A percentile compares a stretch with the other conserved stretches of the same genome.
Evolutionary conservation across 2,329 filamentous ascomycete species (phyloP).

Genomic region (Scedosporium boydii): DNA sequence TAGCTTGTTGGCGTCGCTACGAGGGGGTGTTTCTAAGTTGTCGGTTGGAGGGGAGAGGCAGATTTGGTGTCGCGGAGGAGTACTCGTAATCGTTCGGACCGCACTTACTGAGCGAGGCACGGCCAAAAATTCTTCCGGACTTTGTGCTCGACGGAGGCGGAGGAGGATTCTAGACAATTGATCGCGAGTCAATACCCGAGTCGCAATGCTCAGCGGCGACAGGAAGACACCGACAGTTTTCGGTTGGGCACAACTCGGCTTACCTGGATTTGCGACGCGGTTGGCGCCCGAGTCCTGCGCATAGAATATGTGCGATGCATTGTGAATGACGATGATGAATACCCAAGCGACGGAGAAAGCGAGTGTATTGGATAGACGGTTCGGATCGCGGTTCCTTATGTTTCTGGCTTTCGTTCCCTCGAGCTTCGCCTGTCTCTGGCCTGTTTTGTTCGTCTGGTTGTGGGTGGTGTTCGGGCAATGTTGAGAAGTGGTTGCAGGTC

Average conservation of each 20-base stretch:
- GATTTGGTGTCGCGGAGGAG: not conserved
- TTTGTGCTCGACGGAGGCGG: constrained; percentile 90
- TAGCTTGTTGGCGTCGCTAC: not conserved
- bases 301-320: constrained; percentile 99
- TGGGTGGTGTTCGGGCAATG: not conserved
- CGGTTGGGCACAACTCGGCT: constrained; percentile 10
- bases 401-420: not conserved
- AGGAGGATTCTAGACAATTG: constrained; percentile 65
- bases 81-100: not conserved
- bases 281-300: constrained; percentile 94
- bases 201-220: not conserved
- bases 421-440: not conserved
- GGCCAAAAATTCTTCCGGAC: constrained; percentile 79
- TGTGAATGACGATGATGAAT: constrained; percentile 16
- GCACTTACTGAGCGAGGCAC: constrained; percentile 69
- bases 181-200: not conserved
- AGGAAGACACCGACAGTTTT: not conserved
- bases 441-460: not conserved
- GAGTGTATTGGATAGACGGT: too few species aligned
- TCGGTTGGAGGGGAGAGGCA: not conserved
- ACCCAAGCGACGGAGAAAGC: not conserved
- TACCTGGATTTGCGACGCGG: constrained; percentile 67
- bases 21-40: not conserved
- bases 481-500: not conserved
- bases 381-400: too few species aligned